phyloP scores from a whole-genome alignment of 2,329 filamentous ascomycete species.

The Boeremia exigua region DNA sequence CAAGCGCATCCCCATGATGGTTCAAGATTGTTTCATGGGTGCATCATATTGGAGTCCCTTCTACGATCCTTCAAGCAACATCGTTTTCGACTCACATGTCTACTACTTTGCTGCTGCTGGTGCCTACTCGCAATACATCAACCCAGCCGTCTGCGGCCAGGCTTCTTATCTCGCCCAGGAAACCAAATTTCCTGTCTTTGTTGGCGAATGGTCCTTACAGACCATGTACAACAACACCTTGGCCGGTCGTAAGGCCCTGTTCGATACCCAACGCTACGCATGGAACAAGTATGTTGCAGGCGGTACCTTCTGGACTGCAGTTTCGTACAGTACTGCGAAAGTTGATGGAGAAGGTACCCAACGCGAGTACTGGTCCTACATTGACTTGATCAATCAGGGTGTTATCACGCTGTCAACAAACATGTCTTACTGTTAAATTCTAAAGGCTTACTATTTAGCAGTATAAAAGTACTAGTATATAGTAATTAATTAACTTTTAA shows the following conservation, averaged over 20 bases:
- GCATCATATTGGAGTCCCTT: constrained; percentile 19
- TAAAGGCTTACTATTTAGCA: background rate
- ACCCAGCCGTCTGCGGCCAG: constrained; percentile 3
- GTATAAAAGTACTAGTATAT: background rate
- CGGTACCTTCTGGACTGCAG: constrained; percentile 10
- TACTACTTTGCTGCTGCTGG: constrained; percentile 11
- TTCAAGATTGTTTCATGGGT: constrained; percentile 22
- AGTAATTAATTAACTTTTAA: background rate
- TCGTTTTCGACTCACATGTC: constrained; percentile 10
- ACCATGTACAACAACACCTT: constrained; percentile 15
- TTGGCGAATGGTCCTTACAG: constrained; percentile 18
- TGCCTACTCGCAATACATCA: constrained; percentile 4
- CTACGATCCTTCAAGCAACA: constrained; percentile 1
- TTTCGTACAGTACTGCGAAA: background rate
- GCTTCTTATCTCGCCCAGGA: background rate
- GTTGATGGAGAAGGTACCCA: constrained; percentile 17
- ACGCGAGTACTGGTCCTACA: constrained; percentile 18
- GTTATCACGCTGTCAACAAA: constrained; percentile 10
- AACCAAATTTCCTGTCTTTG: constrained; percentile 12
- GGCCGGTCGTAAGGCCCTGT: constrained; percentile 1
- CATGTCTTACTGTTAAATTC: constrained; percentile 4
- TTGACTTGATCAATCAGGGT: constrained; percentile 16
- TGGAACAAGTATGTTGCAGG: constrained; percentile 13
- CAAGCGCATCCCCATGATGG: constrained; percentile 19
- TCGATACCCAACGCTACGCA: constrained; percentile 11